Percentiles rank a stretch among this genome's conserved stretches.
Conservation (phyloP, 2,329 filamentous ascomycete genomes). For the Colletotrichum gigasporum region DNA sequence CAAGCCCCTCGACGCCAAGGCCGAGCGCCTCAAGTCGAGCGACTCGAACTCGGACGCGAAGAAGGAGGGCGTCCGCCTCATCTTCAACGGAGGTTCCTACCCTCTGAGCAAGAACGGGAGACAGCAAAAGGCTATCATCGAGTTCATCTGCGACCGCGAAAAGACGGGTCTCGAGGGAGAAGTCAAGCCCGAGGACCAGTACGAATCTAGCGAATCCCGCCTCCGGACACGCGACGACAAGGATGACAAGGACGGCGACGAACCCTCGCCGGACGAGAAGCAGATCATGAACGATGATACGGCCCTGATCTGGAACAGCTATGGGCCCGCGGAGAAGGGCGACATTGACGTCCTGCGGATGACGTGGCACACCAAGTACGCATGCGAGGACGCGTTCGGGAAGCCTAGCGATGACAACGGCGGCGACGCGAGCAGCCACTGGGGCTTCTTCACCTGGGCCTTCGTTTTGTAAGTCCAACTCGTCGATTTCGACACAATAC, state of each 20-base stretch:
- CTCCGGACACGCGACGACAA: conserved; percentile 34
- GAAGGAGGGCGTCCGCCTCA: conserved; percentile 77
- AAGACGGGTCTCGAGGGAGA: conserved; percentile 79
- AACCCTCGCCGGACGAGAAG: conserved; percentile 49
- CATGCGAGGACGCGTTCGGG: conserved; percentile 69
- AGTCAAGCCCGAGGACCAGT: conserved; percentile 65
- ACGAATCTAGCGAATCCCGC: conserved; percentile 47
- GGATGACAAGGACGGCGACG: conserved; percentile 48
- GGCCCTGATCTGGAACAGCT: conserved; percentile 81
- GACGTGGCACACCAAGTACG: conserved; percentile 88
- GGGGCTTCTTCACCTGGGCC: conserved; percentile 99
- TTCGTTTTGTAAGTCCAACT: conserved; percentile 80
- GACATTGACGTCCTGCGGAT: conserved; percentile 73
- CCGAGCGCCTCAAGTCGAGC: conserved; percentile 72
- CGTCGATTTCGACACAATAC: neutral
- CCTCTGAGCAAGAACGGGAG: conserved; percentile 62
- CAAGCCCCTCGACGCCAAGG: conserved; percentile 69
- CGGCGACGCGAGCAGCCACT: conserved; percentile 62
- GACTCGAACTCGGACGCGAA: conserved; percentile 71
- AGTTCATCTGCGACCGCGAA: conserved; percentile 83
- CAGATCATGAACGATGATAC: conserved; percentile 65
- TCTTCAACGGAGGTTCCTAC: conserved; percentile 70
- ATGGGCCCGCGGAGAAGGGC: conserved; percentile 66
- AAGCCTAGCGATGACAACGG: conserved; percentile 49
- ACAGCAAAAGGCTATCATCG: conserved; percentile 80